A percentile compares a stretch with the other conserved stretches of the same genome.
Conservation (phyloP, 805 yeast species). For the Wickerhamiella kurtzmanii region DNA sequence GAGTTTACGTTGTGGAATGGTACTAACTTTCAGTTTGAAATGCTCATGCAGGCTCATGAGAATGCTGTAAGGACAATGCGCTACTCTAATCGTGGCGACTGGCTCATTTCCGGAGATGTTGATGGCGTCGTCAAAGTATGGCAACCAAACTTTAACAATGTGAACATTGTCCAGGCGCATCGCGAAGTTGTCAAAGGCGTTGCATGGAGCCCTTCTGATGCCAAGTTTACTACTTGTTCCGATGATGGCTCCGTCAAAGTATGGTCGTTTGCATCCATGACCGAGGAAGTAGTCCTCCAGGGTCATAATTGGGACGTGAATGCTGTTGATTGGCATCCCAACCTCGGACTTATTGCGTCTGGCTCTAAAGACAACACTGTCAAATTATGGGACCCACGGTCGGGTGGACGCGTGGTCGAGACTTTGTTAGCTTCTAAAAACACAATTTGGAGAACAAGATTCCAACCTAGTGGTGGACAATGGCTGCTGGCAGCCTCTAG, state of each 20-base stretch:
- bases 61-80: constrained; percentile 64
- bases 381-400: constrained; percentile 93
- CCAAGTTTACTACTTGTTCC: constrained; percentile 84
- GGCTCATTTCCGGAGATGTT: constrained; percentile 90
- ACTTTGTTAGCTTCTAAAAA: constrained; percentile 89
- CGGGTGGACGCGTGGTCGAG: constrained; percentile 42
- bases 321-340: constrained; percentile 93
- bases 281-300: constrained; percentile 64
- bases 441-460: constrained; percentile 73
- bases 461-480: constrained; percentile 69
- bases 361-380: constrained; percentile 93
- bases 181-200: constrained; percentile 75
- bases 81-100: constrained; percentile 83
- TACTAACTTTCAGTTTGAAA: constrained; percentile 84
- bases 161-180: constrained; percentile 60
- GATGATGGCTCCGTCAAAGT: constrained; percentile 85
- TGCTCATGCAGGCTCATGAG: constrained; percentile 98
- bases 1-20: constrained; percentile 98
- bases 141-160: constrained; percentile 97
- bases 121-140: constrained; percentile 86
- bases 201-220: constrained; percentile 79
- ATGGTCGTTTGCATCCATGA: constrained; percentile 80
- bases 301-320: constrained; percentile 99
- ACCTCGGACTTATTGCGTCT: constrained; percentile 69
- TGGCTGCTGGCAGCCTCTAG: constrained; percentile 72